phyloP scores from a whole-genome alignment of 2,329 filamentous ascomycete genomes.

The Coleophoma eucalyptorum region DNA sequence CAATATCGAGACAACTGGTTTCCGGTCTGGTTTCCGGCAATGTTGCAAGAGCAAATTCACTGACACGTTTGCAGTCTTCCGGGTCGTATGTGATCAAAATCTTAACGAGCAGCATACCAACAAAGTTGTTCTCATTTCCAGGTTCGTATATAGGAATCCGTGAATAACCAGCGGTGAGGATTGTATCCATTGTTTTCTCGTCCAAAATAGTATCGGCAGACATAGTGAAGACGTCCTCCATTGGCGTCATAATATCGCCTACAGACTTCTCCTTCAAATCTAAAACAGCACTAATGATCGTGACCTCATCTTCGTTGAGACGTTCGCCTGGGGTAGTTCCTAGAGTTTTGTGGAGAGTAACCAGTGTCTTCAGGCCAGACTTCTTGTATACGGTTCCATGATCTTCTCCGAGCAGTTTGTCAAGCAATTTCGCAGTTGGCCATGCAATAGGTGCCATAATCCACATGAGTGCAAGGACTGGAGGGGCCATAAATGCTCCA shows the following conservation, averaged over 20 bases:
- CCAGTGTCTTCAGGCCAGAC: conserved; percentile 91
- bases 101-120: conserved; percentile 97
- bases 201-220: conserved; percentile 92
- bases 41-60: conserved; percentile 88
- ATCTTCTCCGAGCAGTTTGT: conserved; percentile 88
- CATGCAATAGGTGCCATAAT: conserved; percentile 84
- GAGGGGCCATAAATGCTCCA: conserved; percentile 87
- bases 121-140: conserved; percentile 80
- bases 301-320: conserved; percentile 95
- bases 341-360: conserved; percentile 89
- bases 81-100: conserved; percentile 98
- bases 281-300: conserved; percentile 94
- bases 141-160: conserved; percentile 91
- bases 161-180: conserved; percentile 91
- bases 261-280: conserved; percentile 96
- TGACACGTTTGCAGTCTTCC: conserved; percentile 81
- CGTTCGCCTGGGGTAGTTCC: conserved; percentile 80
- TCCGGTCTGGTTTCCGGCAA: conserved; percentile 92
- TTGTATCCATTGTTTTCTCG: conserved; percentile 90
- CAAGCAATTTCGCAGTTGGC: conserved; percentile 93
- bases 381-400: conserved; percentile 98
- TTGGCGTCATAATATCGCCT: conserved; percentile 95
- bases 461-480: conserved; percentile 88
- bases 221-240: conserved; percentile 96
- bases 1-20: conserved; percentile 95